phyloP scores from a whole-genome alignment of 148 eudicot genomes.

The Cornus florida region DNA sequence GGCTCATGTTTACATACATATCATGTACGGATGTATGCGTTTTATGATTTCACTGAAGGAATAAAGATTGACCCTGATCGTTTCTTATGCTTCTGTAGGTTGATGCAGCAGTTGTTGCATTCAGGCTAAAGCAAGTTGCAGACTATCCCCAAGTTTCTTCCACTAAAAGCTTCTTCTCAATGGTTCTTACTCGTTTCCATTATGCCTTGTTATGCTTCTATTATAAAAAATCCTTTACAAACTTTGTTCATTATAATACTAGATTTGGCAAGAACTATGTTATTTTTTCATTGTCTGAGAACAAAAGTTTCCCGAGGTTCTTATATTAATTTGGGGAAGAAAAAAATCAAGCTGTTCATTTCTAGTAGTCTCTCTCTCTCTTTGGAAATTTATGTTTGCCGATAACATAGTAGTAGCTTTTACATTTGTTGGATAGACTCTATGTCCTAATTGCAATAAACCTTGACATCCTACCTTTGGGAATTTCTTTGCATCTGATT shows the following conservation, averaged over 20 bases:
- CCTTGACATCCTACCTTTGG: background rate
- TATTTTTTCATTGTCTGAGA: background rate
- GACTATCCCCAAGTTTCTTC: constrained; percentile 84
- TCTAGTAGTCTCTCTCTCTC: background rate
- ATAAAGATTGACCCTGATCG: background rate
- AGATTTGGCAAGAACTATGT: background rate
- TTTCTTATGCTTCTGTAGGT: constrained; percentile 42
- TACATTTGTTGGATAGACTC: background rate
- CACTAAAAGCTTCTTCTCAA: constrained; percentile 77
- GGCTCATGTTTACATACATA: background rate
- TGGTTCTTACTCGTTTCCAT: constrained; percentile 42
- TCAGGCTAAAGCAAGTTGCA: constrained; percentile 63
- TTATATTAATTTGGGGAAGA: background rate
- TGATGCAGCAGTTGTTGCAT: constrained; percentile 88
- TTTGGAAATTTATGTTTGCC: background rate
- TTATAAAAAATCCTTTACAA: background rate
- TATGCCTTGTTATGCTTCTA: background rate
- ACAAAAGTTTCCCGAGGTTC: background rate
- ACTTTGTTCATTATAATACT: background rate
- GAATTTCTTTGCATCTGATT: background rate
- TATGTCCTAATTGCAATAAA: too few species aligned
- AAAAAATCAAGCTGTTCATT: background rate
- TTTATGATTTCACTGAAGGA: background rate
- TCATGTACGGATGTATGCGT: background rate
- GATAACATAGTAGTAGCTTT: constrained; percentile 1